Evolutionary conservation across 176 grass and related monocot species (phyloP), one percentile per base, ranked within the genome.

Genomic region (Eleusine coracana): DNA sequence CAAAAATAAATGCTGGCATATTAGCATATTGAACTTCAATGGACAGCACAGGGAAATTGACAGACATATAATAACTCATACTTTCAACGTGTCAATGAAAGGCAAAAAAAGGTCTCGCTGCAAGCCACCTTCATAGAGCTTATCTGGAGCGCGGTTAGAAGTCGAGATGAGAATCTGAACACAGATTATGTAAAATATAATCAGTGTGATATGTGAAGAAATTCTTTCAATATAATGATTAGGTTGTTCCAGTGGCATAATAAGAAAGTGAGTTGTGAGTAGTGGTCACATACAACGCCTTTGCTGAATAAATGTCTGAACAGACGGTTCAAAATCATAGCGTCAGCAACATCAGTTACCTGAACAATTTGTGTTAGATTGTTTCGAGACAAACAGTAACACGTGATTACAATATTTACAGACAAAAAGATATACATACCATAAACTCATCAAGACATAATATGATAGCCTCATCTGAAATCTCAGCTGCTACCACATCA

Each of bases 361-460:
- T 97, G 75, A 12, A 66, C 56, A 79, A 16, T 73, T 86, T 7
- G 48, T 81, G 42, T 66, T 11, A 34, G 15, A 65, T 10, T 64
- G 39, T 65, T 76, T 64, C n/a, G 7, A 41, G 73, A 61, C 50
- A 79, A 63, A 69, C 56, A 60, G 18, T 10, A 62, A 71, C 58
- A 58, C 13, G 81, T 23, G 63, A 74, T 13, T 0, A 1, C 2
- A 86, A 36, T 65, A 23, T 60, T 38, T 62, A 62, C 25, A 48
- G 36, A 71, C 38, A 42, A 42, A 65, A 87, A 46, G 42, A 74
- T 75, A 29, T 9, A 78, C 80, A 82, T 89, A 97, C 95, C 95
- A 97, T 97, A 85, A 97, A 97, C 79, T 97, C 94, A 89, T 97
- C 95, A 81, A 98, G 80, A 80, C 96, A 98, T 74, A 98, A 87